A percentile compares a stretch with the other conserved stretches of the same genome.
phyloP scores from a whole-genome alignment of 2,329 filamentous ascomycete genomes.

The Lizonia empirigonia region DNA sequence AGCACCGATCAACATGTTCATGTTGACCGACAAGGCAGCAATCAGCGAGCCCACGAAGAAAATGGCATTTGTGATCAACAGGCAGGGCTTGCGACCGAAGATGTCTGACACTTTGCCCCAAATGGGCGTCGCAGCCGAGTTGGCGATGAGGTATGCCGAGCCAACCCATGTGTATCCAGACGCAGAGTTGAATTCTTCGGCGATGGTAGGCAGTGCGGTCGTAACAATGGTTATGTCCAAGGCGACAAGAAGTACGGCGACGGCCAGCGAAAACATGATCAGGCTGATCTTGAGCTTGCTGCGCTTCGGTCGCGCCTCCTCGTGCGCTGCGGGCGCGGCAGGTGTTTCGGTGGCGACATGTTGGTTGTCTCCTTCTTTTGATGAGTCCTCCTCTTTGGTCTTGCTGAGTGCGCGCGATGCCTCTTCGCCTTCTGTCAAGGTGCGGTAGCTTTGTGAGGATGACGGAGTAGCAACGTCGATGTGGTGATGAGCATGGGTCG shows the following conservation, averaged over 20 bases:
- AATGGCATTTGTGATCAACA: conserved; percentile 64
- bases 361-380: conserved; percentile 2
- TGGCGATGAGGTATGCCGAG: conserved; percentile 57
- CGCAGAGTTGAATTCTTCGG: conserved; percentile 57
- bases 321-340: conserved; percentile 22
- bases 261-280: conserved; percentile 57
- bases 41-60: conserved; percentile 68
- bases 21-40: conserved; percentile 62
- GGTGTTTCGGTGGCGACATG: conserved; percentile 11
- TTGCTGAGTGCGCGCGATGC: not conserved
- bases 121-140: conserved; percentile 58
- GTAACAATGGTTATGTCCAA: conserved; percentile 68
- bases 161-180: conserved; percentile 61
- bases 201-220: conserved; percentile 66
- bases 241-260: conserved; percentile 65
- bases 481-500: conserved; percentile 11
- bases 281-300: conserved; percentile 52
- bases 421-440: conserved; percentile 17
- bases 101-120: conserved; percentile 72
- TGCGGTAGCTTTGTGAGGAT: conserved; percentile 22
- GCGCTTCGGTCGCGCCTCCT: conserved; percentile 38
- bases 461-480: conserved; percentile 16
- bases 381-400: conserved; percentile 6
- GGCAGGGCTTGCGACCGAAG: conserved; percentile 67
- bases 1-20: conserved; percentile 67